Base-by-base conservation (phyloP, 495 filamentous ascomycete species). In the Talaromyces proteolyticus region DNA sequence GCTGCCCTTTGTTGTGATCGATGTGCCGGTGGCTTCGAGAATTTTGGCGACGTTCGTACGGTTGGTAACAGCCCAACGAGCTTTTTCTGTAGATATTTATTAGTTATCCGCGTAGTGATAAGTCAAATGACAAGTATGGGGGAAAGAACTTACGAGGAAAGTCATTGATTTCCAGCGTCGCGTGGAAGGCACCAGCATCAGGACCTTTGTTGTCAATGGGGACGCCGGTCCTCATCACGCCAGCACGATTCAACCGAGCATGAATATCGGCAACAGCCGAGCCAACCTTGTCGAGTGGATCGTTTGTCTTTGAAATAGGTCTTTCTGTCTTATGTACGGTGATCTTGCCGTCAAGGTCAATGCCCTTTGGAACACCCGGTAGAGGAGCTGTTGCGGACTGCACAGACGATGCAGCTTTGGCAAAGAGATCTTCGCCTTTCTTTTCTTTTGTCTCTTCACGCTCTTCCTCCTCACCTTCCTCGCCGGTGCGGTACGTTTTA, bases 181-280 rank as follows among this genome's bases (percentile, higher is more conserved):
- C 90, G 65, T 99, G 93, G 80, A 93, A 99, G 11, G 89, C 89
- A 23, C 93, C 93, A 6, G 93, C 93, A 70, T 99, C 93, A 11
- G 93, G 93, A 4, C 93, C 93, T 64, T 96, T 95, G 65, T 99
- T 99, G 73, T 99, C 93, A 61, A 96, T 96, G 16, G 94, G 93
- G 42, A 95, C 89, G 5, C 93, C 94, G 3, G 86, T 85, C 55
- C 92, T 84, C 57, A 96, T 80, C 57, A 90, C 86, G 49, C 89
- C 88, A 25, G 87, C 87, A 52, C 88, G 84, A 57, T 88, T 92
- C 18, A 98, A 72, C 50, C 92, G 89, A 36, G 84, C 82, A 63
- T 94, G 83, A 62, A 97, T 95, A 60, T 83, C 84, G 51, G 85
- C 88, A 55, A 90, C 90, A 6, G 91, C 93, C 24, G 81, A 84